These are phyloP conservation scores for Closterium sp. DNA, from an alignment of 139 green algal species.

Conservation along the genomic window DNA sequence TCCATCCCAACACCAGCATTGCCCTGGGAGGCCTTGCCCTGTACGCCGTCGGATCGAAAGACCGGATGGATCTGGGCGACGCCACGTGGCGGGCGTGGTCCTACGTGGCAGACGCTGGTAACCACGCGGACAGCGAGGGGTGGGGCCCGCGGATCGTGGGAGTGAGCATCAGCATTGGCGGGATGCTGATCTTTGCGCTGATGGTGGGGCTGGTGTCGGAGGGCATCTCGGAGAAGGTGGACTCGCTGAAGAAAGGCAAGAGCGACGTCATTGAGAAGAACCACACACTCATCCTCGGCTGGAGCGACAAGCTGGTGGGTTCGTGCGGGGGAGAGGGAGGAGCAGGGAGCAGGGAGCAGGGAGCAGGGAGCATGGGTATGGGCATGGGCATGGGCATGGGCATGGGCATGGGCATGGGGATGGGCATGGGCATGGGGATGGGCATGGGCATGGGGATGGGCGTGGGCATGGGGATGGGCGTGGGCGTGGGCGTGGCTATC, in stretches of 20 bases:
- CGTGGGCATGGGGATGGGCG: constrained; percentile 59
- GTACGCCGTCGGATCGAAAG: constrained; percentile 34
- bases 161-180: constrained; percentile 56
- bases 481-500: constrained; percentile 56
- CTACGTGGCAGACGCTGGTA: constrained; percentile 45
- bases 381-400: no score
- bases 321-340: no score
- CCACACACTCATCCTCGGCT: no score
- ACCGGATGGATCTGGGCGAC: constrained; percentile 11
- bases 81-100: constrained; percentile 43
- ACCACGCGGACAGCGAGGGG: constrained; percentile 31
- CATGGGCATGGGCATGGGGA: no score
- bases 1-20: constrained; percentile 20
- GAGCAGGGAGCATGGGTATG: no score
- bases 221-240: constrained; percentile 58
- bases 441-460: constrained; percentile 44
- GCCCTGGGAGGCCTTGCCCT: constrained; percentile 54
- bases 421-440: no score
- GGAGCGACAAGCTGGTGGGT: no score
- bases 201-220: constrained; percentile 64
- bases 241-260: constrained; percentile 58
- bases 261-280: no score
- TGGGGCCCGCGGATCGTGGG: constrained; percentile 47
- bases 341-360: no score
- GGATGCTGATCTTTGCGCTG: constrained; percentile 63